A percentile compares a stretch with the other conserved stretches of the same genome.
Conservation (phyloP, 805 yeast species). For the Cyberlindnera mississippiensis region DNA sequence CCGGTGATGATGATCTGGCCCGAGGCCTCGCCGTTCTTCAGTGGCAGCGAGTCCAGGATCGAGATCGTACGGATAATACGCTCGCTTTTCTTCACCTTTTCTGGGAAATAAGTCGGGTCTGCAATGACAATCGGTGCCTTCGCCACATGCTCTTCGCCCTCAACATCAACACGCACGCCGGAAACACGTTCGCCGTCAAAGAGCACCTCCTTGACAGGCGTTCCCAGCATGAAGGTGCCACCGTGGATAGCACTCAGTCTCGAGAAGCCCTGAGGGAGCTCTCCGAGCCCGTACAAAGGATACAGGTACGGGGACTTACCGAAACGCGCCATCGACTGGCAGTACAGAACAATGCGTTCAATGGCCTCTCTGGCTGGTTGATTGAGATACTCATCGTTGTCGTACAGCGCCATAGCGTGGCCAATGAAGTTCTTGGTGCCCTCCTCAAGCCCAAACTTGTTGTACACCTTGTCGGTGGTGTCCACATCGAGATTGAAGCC, state of each 20-base stretch:
- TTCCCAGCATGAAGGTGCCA: slow-evolving; percentile 97
- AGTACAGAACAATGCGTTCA: slow-evolving; percentile 80
- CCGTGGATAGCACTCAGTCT: slow-evolving; percentile 96
- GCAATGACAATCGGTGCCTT: slow-evolving; percentile 93
- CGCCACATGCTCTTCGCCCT: slow-evolving; percentile 61
- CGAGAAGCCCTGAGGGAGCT: slow-evolving; percentile 98
- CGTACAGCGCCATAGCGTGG: slow-evolving; percentile 97
- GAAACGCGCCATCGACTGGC: slow-evolving; percentile 87
- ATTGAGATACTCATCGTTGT: slow-evolving; percentile 82
- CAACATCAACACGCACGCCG: slow-evolving; percentile 81
- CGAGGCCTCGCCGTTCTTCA: slow-evolving; percentile 77
- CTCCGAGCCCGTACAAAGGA: slow-evolving; percentile 95
- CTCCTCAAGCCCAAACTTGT: slow-evolving; percentile 82
- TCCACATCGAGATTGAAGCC: slow-evolving; percentile 80
- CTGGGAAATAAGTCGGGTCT: slow-evolving; percentile 97
- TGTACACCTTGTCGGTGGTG: slow-evolving; percentile 89
- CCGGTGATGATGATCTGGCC: slow-evolving; percentile 95
- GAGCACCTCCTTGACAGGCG: slow-evolving; percentile 86
- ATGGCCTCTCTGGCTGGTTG: slow-evolving; percentile 91
- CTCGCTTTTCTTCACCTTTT: slow-evolving; percentile 36
- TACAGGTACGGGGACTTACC: slow-evolving; percentile 96
- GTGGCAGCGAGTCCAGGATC: slow-evolving; percentile 80
- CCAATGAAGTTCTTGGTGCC: slow-evolving; percentile 97
- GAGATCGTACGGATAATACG: slow-evolving; percentile 55
- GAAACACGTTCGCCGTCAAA: slow-evolving; percentile 70